Evolutionary conservation across 2,329 filamentous ascomycete genomes (phyloP).

Genomic region (Epichloe brachyelytri): DNA sequence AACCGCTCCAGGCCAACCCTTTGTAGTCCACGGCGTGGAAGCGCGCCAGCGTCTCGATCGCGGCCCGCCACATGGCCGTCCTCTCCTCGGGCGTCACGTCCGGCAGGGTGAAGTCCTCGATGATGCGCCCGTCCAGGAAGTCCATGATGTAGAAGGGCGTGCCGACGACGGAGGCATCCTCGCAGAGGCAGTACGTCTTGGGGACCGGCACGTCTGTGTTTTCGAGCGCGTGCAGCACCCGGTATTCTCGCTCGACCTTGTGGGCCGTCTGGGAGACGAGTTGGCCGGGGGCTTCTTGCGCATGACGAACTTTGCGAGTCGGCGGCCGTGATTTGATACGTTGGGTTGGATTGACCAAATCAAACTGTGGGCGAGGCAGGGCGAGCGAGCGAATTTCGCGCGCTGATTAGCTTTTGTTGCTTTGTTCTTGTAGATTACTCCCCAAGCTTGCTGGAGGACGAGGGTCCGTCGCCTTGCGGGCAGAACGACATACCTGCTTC

Average conservation of each 20-base stretch:
- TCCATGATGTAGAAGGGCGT: slow-evolving; percentile 97
- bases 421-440: too few relatives aligned
- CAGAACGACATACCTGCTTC: slow-evolving; percentile 56
- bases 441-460: too few relatives aligned
- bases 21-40: slow-evolving; percentile 64
- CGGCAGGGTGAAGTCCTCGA: slow-evolving; percentile 77
- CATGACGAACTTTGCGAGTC: slow-evolving; percentile 65
- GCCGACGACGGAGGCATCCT: slow-evolving; percentile 66
- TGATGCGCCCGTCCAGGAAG: slow-evolving; percentile 85
- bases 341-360: slow-evolving; percentile 95
- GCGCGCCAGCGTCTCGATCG: slow-evolving; percentile 68
- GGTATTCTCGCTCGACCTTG: slow-evolving; percentile 91
- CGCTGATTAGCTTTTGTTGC: too few relatives aligned
- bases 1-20: slow-evolving; percentile 58
- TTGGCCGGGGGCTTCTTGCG: slow-evolving; percentile 94
- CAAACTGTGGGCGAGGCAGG: slow-evolving; percentile 50
- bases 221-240: slow-evolving; percentile 72
- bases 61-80: slow-evolving; percentile 72
- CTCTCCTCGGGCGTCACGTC: slow-evolving; percentile 56
- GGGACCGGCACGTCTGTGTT: slow-evolving; percentile 76
- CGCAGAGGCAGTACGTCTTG: slow-evolving; percentile 70
- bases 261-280: slow-evolving; percentile 89
- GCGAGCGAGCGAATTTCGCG: too few relatives aligned
- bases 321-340: slow-evolving; percentile 74
- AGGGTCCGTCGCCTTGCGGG: too few relatives aligned